Evolutionary conservation across 352 stramenopile species (phyloP), one percentile per base, ranked within the genome.

Genomic region (Elongisporangium undulatum): DNA sequence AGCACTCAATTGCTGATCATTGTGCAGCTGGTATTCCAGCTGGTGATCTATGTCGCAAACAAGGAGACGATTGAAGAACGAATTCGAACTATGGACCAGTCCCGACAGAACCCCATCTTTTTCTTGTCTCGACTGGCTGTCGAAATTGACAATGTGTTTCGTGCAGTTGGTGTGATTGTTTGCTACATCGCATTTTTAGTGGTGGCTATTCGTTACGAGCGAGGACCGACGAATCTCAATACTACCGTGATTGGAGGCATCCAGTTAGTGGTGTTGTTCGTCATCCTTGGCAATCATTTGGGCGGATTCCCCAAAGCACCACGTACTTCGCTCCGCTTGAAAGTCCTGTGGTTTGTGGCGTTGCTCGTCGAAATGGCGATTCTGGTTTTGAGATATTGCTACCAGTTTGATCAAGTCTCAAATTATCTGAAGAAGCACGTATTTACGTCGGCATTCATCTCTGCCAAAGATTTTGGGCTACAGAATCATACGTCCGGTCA

Each of bases 1-100:
- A 90, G 71, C 24, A 83, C 86, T 0, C 86, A 95, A 54, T 72
- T 95, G 23, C 56, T 92, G 9, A 91, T 95, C 52, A 94, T 95
- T 26, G 75, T 90, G 17, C 82, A 94, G 61, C 53, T 95, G 13
- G 81, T 95, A 10, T 90, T 93, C 49, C 86, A 95, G 65, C 72
- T 95, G 21, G 83, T 94, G 52, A 85, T 95, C 6, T 95, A 95
- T 49, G 78, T 90, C 15, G 68, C 75, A 0, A 93, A 90, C 41
- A 85, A 75, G 16, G 69, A 89, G 20, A 81, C 71, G 1, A 90
- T 89, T 41, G 68, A 91, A 19, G 77, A 92, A 55, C 77, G 81
- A 0, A 69, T 90, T 20, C 64, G 67, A 21, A 90, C 75, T 0
- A 77, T 88, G 49, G 66, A 89, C 7, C 62, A 89, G 51, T 69